Evolutionary conservation across 2,329 filamentous ascomycete genomes (phyloP), one percentile per base, ranked within the genome.

Genomic region (Trichocomaceae sp.): DNA sequence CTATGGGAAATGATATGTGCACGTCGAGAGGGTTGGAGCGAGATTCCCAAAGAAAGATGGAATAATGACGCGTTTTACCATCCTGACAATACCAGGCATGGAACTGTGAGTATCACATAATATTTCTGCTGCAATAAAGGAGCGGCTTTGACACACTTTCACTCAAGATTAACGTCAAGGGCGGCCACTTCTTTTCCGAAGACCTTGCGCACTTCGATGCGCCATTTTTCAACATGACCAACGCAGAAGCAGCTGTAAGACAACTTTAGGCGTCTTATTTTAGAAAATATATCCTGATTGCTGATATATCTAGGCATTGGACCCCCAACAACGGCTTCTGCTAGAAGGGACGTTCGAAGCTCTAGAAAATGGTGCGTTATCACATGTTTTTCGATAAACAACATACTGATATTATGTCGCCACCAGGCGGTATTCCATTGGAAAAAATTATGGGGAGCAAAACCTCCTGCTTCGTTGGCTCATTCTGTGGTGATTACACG

Each of bases 351-450:
- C 54, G 7, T 57, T 47, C 23, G 65, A 73, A 57, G 69, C 72
- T 0, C 60, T 82, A 0, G 73, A 75, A 48, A 69, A 47, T 37
- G 31, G 51, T 47, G 15, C 8, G 26, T 29, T 29, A 35, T 13
- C 31, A 3, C 5, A 8, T 35, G 8, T 1, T 10, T 8, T 29
- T 6, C 5, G 7, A 29, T 5, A 8, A 29, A 29, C 4, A 8
- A 10, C 2, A 29, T 8, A 29, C 8, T 5, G 10, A 8, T 29
- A 5, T 29, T 5, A 29, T 8, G 26, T 10, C 2, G 7, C 2
- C 10, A 29, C 5, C 10, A 29, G 26, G 26, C 7, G 26, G 26
- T 9, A 29, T 29, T 9, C 5, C 26, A 8, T 29, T 29, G 8
- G 26, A 29, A 10, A 26, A 29, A 29, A 29, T 29, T 10, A 29